phyloP scores from a whole-genome alignment of 2,329 filamentous ascomycete genomes.

The Scolecobasidium constrictum region DNA sequence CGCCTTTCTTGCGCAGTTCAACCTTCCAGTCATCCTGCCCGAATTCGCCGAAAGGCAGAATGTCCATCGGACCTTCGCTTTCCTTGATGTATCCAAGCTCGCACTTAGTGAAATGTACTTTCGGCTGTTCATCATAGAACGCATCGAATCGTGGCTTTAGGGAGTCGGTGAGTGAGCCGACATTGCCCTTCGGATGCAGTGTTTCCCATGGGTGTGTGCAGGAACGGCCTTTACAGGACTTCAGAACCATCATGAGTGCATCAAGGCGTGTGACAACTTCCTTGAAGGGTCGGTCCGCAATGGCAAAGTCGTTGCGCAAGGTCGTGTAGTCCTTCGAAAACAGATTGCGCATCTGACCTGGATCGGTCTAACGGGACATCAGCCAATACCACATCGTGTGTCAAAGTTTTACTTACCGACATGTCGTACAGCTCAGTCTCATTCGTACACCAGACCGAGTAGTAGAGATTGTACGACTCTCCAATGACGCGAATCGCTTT shows the following conservation, averaged over 20 bases:
- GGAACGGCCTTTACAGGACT: slow-evolving; percentile 19
- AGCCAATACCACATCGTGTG: background rate
- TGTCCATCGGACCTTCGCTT: slow-evolving; percentile 12
- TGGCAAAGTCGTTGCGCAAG: background rate
- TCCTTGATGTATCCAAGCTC: slow-evolving; percentile 1
- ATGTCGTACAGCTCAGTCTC: slow-evolving; percentile 8
- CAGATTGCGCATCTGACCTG: slow-evolving; percentile 1
- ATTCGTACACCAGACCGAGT: slow-evolving; percentile 8
- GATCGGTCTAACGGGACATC: background rate
- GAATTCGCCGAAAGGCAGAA: no score
- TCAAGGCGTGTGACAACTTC: slow-evolving; percentile 17
- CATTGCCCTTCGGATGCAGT: slow-evolving; percentile 19
- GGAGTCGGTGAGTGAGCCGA: slow-evolving; percentile 17
- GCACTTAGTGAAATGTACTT: slow-evolving; percentile 2
- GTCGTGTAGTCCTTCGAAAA: background rate
- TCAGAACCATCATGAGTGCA: slow-evolving; percentile 20
- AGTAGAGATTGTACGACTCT: slow-evolving; percentile 1
- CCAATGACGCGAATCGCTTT: slow-evolving; percentile 1
- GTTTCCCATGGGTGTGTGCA: slow-evolving; percentile 21
- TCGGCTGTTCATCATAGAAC: slow-evolving; percentile 18
- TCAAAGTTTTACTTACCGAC: background rate
- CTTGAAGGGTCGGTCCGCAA: slow-evolving; percentile 1
- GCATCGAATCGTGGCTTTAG: slow-evolving; percentile 17
- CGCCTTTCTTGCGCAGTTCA: no score
- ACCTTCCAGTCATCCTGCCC: no score